Evolutionary conservation across 441 rosid species (phyloP), one percentile per base, ranked within the genome.

Genomic region (Macaranga tanarius): DNA sequence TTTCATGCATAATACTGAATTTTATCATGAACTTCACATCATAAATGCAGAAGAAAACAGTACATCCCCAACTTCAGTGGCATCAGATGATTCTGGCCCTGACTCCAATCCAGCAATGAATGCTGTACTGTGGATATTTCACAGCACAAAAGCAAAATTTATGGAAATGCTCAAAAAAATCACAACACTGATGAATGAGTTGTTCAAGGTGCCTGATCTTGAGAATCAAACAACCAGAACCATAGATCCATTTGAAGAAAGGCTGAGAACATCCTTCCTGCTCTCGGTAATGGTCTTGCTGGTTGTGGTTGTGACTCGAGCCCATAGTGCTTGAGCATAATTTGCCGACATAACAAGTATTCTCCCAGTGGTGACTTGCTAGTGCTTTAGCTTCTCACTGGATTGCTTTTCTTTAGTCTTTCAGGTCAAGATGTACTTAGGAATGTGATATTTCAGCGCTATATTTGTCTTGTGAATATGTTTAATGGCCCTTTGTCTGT

Each of bases 231-330:
- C 70, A 69, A 76, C 71, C 47, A 87, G 77, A 74, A 60, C 84
- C 6, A 54, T 60, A 28, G 83, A 81, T 25, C 86, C 88, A 0
- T 81, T 88, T n/a, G 87, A 87, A 77, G 87, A 89, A 75, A 89
- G 83, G 79, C 85, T 93, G 74, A 85, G 87, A 65, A 79, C 78
- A 66, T 90, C 96, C 23, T 88, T 93, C 77, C 75, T 91, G 78
- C 86, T 95, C 15, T 73, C 97, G 6, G 73, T 90, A 26, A 70
- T 89, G 79, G 92, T 91, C 57, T 77, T 95, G 69, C 79, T 95
- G 86, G 75, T 90, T 10, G 97, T 95, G 82, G 88, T 85, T 17
- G 87, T 88, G 71, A 73, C 83, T 65, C 89, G 96, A 82, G 86
- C 74, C 61, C 72, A 66, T 11, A 75, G 74, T 74, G 84, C 84